These are phyloP conservation scores for Myxozyma melibiosi DNA, from an alignment of 805 yeast genomes.

Conservation along the genomic window DNA sequence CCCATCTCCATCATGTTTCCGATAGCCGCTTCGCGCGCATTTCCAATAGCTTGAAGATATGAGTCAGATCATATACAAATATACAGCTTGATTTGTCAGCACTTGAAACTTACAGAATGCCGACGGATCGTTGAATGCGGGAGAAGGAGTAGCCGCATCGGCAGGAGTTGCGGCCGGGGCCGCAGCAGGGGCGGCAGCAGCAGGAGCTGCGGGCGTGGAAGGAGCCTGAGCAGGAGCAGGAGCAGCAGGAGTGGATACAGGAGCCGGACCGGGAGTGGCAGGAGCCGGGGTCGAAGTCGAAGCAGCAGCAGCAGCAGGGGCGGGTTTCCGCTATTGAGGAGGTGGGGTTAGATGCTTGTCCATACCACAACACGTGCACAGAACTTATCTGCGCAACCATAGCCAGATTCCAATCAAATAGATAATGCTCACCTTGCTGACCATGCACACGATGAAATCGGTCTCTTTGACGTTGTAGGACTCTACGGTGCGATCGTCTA, in stretches of 20 bases:
- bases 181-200: constrained; percentile 35
- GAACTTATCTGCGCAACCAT: neutral
- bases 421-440: constrained; percentile 50
- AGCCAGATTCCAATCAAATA: neutral
- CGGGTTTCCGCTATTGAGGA: constrained; percentile 21
- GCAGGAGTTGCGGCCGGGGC: constrained; percentile 31
- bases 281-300: constrained; percentile 20
- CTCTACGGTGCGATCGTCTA: constrained; percentile 74
- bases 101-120: constrained; percentile 39
- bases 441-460: constrained; percentile 91
- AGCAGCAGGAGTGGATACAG: constrained; percentile 35
- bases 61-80: neutral
- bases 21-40: constrained; percentile 75
- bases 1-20: constrained; percentile 94
- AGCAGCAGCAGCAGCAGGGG: constrained; percentile 33
- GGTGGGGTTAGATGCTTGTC: no score
- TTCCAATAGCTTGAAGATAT: constrained; percentile 67
- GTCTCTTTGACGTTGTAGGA: constrained; percentile 73
- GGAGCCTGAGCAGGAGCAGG: constrained; percentile 31
- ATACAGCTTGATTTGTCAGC: constrained; percentile 21
- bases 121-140: constrained; percentile 42
- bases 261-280: constrained; percentile 15
- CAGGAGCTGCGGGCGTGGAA: constrained; percentile 27
- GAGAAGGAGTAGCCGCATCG: constrained; percentile 36
- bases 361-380: neutral